These are phyloP conservation scores for Brettanomyces nanus DNA, from an alignment of 805 yeast species.

Conservation along the genomic window DNA sequence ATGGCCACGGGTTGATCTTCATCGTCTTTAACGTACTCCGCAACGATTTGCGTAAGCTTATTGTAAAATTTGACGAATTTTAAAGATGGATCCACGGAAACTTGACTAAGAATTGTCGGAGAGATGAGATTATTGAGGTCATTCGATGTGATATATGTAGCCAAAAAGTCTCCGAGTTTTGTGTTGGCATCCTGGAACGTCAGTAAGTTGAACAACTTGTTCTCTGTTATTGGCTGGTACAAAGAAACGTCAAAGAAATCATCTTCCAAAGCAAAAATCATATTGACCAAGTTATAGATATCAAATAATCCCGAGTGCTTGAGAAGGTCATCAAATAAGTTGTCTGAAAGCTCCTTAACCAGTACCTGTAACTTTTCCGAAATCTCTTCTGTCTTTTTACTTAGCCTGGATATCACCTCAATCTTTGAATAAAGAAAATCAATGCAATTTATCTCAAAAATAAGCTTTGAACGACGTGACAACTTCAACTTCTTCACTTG, in stretches of 20 bases:
- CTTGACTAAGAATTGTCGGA: constrained; percentile 51
- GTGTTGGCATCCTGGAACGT: constrained; percentile 35
- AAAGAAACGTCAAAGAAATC: constrained; percentile 51
- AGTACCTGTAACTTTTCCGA: constrained; percentile 27
- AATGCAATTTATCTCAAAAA: constrained; percentile 49
- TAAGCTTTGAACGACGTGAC: constrained; percentile 24
- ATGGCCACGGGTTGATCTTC: constrained; percentile 19
- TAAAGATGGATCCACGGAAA: constrained; percentile 41
- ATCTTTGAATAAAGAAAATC: constrained; percentile 52
- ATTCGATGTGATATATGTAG: constrained; percentile 53
- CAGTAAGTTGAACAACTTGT: constrained; percentile 42
- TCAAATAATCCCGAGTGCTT: constrained; percentile 47
- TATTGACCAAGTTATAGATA: constrained; percentile 54
- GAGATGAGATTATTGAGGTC: constrained; percentile 51
- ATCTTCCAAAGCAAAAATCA: constrained; percentile 62
- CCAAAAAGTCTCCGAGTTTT: constrained; percentile 43
- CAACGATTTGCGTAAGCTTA: constrained; percentile 29
- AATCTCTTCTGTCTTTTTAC: constrained; percentile 31
- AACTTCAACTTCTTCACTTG: constrained; percentile 17
- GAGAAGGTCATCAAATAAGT: constrained; percentile 42
- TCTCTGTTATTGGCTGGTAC: constrained; percentile 59
- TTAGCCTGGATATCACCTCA: constrained; percentile 34
- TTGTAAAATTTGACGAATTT: constrained; percentile 41
- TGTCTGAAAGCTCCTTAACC: constrained; percentile 31
- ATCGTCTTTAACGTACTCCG: constrained; percentile 28